Evolutionary conservation across 805 yeast genomes (phyloP), one percentile per base, ranked within the genome.

Genomic region (Metschnikowia proteae): DNA sequence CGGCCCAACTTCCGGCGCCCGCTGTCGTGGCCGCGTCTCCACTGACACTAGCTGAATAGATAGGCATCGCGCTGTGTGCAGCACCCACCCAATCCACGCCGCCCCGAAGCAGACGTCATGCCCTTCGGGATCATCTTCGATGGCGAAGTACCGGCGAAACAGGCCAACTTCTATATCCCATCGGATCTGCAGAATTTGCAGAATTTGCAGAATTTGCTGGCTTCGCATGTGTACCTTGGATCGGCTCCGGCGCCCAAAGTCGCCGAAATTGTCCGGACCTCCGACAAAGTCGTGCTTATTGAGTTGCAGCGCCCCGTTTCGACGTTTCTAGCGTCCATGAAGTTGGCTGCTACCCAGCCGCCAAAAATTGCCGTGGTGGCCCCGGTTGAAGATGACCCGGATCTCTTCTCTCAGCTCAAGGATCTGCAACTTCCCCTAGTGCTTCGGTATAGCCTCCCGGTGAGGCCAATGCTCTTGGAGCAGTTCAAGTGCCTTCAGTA

Each of bases 401-500:
- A n/a, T 10, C 27, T 31, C 30, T 51, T 31, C 10, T 13, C 29
- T 23, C 26, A 11, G 25, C 43, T 50, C 3, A 43, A 45, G 13
- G 26, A 42, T 37, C 10, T 29, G 43, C 35, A 40, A 11, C 49
- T 43, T 10, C 32, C 30, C 3, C 23, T 45, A 23, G 41, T 51
- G 10, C 45, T 51, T 9, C 45, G 42, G 27, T 30, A 49, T 6
- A 23, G n/a, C 25, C 11, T 8, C 13, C 29, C 40, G 5, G 17
- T 43, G 8, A 22, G 40, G 22, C 10, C 23, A 5, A 9, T 2
- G 26, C 4, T 11, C 1, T 8, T 51, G n/a, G 27, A 25, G 10
- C 49, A 45, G 26, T 53, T 48, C 44, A 53, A 53, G 28, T 51
- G 55, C 33, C 45, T 53, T 17, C 28, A 9, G 8, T 53, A 49